Evolutionary conservation across 306 rosid species (phyloP).

Genomic region (Medicago truncatula): MtrunA17r5.0-ANR NC_053049.1:13172501-13173000

Average conservation of each 20-base stretch:
- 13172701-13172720: background rate
- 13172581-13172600: no score
- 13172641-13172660: background rate
- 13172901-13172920: background rate
- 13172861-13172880: conserved; percentile 64
- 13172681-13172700: background rate
- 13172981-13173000: conserved; percentile 76
- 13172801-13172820: background rate
- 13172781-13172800: background rate
- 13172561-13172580: no score
- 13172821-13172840: conserved; percentile 64
- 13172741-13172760: background rate
- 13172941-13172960: conserved; percentile 55
- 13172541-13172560: no score
- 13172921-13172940: conserved; percentile 49
- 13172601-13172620: no score
- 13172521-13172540: no score
- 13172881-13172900: conserved; percentile 9
- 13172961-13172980: conserved; percentile 57
- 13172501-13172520: no score
- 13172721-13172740: background rate
- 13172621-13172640: background rate
- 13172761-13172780: no score
- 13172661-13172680: background rate
- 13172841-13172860: conserved; percentile 65